Base-by-base conservation (phyloP, 345 rosid species). In the Citrus medica region DNA sequence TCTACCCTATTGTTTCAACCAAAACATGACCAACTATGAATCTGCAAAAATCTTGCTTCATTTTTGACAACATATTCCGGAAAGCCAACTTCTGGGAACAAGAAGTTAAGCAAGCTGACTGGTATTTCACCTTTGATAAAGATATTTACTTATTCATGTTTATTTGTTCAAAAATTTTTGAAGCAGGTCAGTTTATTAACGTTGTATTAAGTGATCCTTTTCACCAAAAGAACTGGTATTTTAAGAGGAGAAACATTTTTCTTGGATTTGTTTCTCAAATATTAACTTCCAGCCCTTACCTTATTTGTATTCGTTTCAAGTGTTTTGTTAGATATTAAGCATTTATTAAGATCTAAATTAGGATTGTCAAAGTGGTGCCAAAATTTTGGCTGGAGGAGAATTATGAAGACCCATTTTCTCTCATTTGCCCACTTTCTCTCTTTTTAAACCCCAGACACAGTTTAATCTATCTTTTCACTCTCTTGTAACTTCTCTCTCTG, bases 1-100 rank as follows among this genome's bases (percentile, higher is more conserved):
- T 22, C 22, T 12, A 65, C 13, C 10, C 37, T n/a, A 24, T 33
- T 76, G 16, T 53, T 51, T 28, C 30, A 30, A 48, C 28, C 19
- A 16, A 27, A 63, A 42, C 7, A 75, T 4, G 55, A 7, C 30
- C 59, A 27, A 63, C 13, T 22, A 28, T 21, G 4, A 42, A 48
- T 46, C 46, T 3, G 14, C n/a, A 65, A 76, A 66, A 53, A 16
- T 66, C 8, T 53, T 76, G 71, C 66, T 75, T 9, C 21, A 32
- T 16, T 9, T 46, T 67, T 46, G 28, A 16, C 48, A 65, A 76
- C 9, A 66, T 51, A 51, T 14, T 60, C 48, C 10, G 4, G 30
- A 24, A 33, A 63, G 79, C 63, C 37, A 66, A 55, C 65, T 16
- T n/a, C 51, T 35, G n/a, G 53, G 22, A 76, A 35, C 79, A 66